phyloP scores from a whole-genome alignment of 108 stramenopile species.

The Fistulifera solaris region DNA sequence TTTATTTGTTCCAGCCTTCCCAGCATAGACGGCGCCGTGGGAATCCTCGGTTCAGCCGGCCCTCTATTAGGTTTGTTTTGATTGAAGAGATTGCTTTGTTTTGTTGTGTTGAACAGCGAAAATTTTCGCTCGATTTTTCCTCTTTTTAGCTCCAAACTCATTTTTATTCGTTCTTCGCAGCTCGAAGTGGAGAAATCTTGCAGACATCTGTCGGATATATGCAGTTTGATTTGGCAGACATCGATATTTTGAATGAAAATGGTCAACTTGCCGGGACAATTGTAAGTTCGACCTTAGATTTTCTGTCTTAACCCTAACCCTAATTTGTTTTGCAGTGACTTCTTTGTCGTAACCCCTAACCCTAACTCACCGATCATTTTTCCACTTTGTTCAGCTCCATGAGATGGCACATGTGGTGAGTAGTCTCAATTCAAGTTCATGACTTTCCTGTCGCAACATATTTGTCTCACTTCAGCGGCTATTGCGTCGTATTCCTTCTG shows the following conservation, averaged over 20 bases:
- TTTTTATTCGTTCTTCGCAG: neutral
- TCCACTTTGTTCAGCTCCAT: neutral
- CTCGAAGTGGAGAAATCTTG: neutral
- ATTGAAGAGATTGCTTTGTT: too few relatives aligned
- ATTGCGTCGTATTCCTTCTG: neutral
- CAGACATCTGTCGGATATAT: neutral
- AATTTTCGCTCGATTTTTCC: too few relatives aligned
- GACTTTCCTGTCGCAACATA: neutral
- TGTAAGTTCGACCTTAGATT: too few relatives aligned
- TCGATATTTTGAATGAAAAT: neutral
- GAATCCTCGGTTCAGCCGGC: too few relatives aligned
- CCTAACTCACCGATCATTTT: neutral
- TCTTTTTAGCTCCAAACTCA: too few relatives aligned
- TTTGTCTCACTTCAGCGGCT: neutral
- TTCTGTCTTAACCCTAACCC: too few relatives aligned
- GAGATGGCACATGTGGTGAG: conserved; percentile 4
- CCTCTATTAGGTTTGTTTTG: too few relatives aligned
- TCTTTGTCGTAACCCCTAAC: too few relatives aligned
- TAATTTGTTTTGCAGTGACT: too few relatives aligned
- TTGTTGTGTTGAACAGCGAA: too few relatives aligned
- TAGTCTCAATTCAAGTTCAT: neutral
- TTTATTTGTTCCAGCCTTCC: too few relatives aligned
- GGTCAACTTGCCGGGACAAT: neutral
- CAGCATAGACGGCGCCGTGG: too few relatives aligned
- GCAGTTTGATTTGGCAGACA: neutral